Evolutionary conservation across 2,329 filamentous ascomycete genomes (phyloP).

Genomic region (Aspergillus novoparasiticus): DNA sequence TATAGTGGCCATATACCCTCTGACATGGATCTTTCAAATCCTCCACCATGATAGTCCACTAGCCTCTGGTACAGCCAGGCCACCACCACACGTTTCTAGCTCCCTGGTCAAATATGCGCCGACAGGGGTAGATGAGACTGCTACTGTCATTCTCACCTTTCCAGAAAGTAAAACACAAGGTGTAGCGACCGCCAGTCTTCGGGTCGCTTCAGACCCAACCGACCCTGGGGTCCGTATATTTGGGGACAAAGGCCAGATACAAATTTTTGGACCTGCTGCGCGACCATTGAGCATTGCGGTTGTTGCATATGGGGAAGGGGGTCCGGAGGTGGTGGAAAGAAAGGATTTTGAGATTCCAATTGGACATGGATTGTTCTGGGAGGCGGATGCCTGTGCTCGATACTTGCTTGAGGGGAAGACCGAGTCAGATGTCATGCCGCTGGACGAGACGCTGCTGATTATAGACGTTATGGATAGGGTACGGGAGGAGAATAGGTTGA

Average conservation of each 20-base stretch:
- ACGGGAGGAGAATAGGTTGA: slow-evolving; percentile 57
- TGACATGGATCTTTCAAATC: slow-evolving; percentile 68
- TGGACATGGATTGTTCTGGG: slow-evolving; percentile 75
- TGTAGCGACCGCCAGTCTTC: slow-evolving; percentile 5
- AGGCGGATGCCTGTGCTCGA: slow-evolving; percentile 71
- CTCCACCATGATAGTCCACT: slow-evolving; percentile 11
- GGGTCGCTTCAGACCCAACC: background rate
- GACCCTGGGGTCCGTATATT: slow-evolving; percentile 3
- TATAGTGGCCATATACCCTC: slow-evolving; percentile 70
- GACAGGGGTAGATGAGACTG: slow-evolving; percentile 63
- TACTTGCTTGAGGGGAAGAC: slow-evolving; percentile 70
- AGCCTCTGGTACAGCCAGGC: too few species aligned
- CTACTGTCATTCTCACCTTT: slow-evolving; percentile 71
- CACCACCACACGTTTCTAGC: slow-evolving; percentile 15
- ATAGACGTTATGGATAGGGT: slow-evolving; percentile 73
- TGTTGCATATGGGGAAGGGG: background rate
- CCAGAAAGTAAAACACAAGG: slow-evolving; percentile 40
- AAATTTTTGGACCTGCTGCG: slow-evolving; percentile 5
- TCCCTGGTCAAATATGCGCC: slow-evolving; percentile 49
- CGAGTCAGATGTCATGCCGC: slow-evolving; percentile 67
- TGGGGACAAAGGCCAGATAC: slow-evolving; percentile 4
- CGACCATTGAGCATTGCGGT: slow-evolving; percentile 1
- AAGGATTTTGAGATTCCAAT: background rate
- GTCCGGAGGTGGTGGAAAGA: background rate
- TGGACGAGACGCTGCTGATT: slow-evolving; percentile 71